These are phyloP conservation scores for Ramaria sp. DNA, from an alignment of 768 basidiomycete species.

Conservation along the genomic window DNA sequence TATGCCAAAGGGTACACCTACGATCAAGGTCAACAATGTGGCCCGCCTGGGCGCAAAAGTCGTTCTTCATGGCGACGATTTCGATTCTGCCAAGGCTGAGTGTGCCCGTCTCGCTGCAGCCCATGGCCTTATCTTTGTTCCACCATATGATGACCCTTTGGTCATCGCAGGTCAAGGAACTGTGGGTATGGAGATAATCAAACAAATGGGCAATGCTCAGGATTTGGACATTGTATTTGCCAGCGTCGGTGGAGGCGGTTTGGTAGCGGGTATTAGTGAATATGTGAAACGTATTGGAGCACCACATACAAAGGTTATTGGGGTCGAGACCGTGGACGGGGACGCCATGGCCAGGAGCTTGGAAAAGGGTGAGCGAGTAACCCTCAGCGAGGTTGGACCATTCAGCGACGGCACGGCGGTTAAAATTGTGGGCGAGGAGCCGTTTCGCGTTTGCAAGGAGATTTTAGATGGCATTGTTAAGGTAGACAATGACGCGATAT, in stretches of 20 bases:
- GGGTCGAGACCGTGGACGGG: slow-evolving; percentile 91
- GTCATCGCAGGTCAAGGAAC: slow-evolving; percentile 98
- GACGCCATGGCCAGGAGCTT: slow-evolving; percentile 89
- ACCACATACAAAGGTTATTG: slow-evolving; percentile 71
- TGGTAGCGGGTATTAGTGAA: slow-evolving; percentile 81
- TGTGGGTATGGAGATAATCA: slow-evolving; percentile 87
- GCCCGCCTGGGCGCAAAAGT: slow-evolving; percentile 93
- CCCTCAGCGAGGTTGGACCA: slow-evolving; percentile 82
- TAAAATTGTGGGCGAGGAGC: slow-evolving; percentile 88
- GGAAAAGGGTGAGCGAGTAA: slow-evolving; percentile 69
- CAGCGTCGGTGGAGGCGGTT: slow-evolving; percentile 89
- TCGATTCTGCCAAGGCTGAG: slow-evolving; percentile 93
- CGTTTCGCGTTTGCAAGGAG: slow-evolving; percentile 84
- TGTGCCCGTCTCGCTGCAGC: slow-evolving; percentile 73
- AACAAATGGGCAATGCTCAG: slow-evolving; percentile 72
- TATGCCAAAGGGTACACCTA: slow-evolving; percentile 91
- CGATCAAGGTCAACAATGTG: slow-evolving; percentile 94
- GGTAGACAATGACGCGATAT: slow-evolving; percentile 92
- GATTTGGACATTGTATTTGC: slow-evolving; percentile 77
- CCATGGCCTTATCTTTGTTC: slow-evolving; percentile 81
- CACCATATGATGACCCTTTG: slow-evolving; percentile 94
- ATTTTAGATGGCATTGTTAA: slow-evolving; percentile 75
- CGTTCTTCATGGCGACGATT: slow-evolving; percentile 82
- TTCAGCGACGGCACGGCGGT: slow-evolving; percentile 98
- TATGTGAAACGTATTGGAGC: slow-evolving; percentile 90